phyloP scores from a whole-genome alignment of 1,284 basidiomycete genomes.

The Marasmius oreades region DNA sequence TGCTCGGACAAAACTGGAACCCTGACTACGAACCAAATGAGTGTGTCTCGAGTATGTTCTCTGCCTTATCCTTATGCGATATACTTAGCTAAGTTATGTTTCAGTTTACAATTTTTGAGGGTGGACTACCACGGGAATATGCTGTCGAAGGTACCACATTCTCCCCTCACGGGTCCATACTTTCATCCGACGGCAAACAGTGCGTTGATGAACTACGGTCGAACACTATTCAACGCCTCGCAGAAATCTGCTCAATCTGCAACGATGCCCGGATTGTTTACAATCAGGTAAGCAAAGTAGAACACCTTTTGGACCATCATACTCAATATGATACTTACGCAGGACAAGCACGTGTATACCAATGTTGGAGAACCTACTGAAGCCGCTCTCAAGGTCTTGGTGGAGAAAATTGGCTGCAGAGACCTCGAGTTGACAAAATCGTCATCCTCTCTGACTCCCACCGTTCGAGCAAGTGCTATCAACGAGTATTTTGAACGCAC shows the following conservation, averaged over 20 bases:
- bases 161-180: slow-evolving; percentile 76
- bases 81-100: slow-evolving; percentile 2
- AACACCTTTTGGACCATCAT: not conserved
- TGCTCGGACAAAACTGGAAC: slow-evolving; percentile 98
- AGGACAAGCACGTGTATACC: slow-evolving; percentile 79
- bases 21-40: slow-evolving; percentile 95
- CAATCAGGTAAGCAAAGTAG: slow-evolving; percentile 53
- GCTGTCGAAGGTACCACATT: slow-evolving; percentile 88
- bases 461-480: slow-evolving; percentile 75
- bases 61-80: not conserved
- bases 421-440: slow-evolving; percentile 53
- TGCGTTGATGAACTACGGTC: slow-evolving; percentile 56
- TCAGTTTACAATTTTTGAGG: slow-evolving; percentile 75
- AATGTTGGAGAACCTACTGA: slow-evolving; percentile 98
- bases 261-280: slow-evolving; percentile 93
- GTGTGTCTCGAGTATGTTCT: slow-evolving; percentile 68
- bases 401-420: slow-evolving; percentile 80
- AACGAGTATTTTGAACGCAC: slow-evolving; percentile 77
- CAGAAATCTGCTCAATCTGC: slow-evolving; percentile 88
- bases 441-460: slow-evolving; percentile 54
- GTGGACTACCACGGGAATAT: slow-evolving; percentile 62
- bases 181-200: slow-evolving; percentile 59
- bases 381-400: slow-evolving; percentile 89
- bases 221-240: slow-evolving; percentile 76
- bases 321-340: slow-evolving; percentile 13